These are phyloP conservation scores for Fraxinus platypoda DNA, from an alignment of 305 asterid genomes.

Conservation along the genomic window DNA sequence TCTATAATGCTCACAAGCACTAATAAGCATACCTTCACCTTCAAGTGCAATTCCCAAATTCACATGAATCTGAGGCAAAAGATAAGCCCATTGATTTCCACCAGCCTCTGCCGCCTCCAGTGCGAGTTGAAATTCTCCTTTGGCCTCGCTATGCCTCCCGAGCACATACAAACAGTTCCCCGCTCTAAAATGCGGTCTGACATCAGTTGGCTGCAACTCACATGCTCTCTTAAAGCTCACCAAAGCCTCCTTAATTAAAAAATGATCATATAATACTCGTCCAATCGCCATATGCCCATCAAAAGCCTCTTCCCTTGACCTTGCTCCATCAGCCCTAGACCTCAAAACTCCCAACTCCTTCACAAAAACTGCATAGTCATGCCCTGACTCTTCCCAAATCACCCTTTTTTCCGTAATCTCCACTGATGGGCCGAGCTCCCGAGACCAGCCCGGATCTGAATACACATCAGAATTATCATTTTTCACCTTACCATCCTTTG, in stretches of 20 bases:
- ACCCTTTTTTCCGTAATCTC: constrained; percentile 72
- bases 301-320: constrained; percentile 92
- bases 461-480: constrained; percentile 72
- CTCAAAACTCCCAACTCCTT: constrained; percentile 89
- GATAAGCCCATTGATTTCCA: constrained; percentile 96
- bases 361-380: constrained; percentile 68
- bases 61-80: constrained; percentile 97
- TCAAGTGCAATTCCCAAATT: constrained; percentile 92
- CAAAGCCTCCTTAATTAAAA: constrained; percentile 76
- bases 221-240: constrained; percentile 94
- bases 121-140: constrained; percentile 81
- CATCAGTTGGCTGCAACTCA: constrained; percentile 87
- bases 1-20: constrained; percentile 98
- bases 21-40: constrained; percentile 94
- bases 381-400: constrained; percentile 72
- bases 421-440: constrained; percentile 73
- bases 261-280: constrained; percentile 73
- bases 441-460: constrained; percentile 93
- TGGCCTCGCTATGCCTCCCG: constrained; percentile 66
- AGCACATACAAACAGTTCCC: constrained; percentile 87
- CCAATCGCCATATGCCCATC: constrained; percentile 98
- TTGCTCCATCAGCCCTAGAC: constrained; percentile 81
- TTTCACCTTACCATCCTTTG: constrained; percentile 76
- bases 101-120: constrained; percentile 93
- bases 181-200: constrained; percentile 88